These are phyloP conservation scores for Teratosphaeria zuluensis DNA, from an alignment of 2,329 filamentous ascomycete genomes.

Conservation along the genomic window DNA sequence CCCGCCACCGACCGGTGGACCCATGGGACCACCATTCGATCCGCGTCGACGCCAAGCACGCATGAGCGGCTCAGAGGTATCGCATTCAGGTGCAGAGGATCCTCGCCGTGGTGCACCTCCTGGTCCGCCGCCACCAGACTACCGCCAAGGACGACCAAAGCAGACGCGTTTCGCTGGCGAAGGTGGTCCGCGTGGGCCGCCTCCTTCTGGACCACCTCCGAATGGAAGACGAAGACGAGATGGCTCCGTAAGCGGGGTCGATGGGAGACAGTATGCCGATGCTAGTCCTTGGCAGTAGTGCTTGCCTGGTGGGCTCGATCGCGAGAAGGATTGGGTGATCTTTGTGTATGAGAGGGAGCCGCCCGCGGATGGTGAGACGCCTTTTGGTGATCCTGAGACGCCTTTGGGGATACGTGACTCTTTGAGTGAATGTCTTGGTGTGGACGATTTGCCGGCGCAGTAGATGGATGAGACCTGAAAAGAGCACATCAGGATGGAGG, in stretches of 20 bases:
- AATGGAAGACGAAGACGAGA: slow-evolving; percentile 1
- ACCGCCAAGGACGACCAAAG: slow-evolving; percentile 7
- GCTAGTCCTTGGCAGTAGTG: slow-evolving; percentile 7
- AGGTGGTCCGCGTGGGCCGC: not conserved
- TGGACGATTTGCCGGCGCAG: not conserved
- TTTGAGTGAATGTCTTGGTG: not conserved
- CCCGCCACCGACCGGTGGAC: not conserved
- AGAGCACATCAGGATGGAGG: too few species aligned
- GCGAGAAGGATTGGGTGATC: not conserved
- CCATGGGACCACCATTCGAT: not conserved
- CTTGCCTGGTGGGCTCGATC: not conserved
- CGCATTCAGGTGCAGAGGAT: slow-evolving; percentile 4
- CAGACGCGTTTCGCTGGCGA: slow-evolving; percentile 14
- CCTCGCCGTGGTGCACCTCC: slow-evolving; percentile 1
- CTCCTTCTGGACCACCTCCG: not conserved
- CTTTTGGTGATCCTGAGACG: not conserved
- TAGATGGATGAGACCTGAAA: not conserved
- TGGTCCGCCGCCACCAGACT: not conserved
- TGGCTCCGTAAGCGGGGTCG: slow-evolving; percentile 7
- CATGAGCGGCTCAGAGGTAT: slow-evolving; percentile 6
- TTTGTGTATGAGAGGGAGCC: not conserved
- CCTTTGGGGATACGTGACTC: not conserved
- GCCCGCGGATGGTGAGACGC: not conserved
- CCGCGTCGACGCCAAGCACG: slow-evolving; percentile 8
- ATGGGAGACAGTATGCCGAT: slow-evolving; percentile 14